Base-by-base conservation (phyloP, 169 alveolate species). In the Eimeria falciformis region DNA sequence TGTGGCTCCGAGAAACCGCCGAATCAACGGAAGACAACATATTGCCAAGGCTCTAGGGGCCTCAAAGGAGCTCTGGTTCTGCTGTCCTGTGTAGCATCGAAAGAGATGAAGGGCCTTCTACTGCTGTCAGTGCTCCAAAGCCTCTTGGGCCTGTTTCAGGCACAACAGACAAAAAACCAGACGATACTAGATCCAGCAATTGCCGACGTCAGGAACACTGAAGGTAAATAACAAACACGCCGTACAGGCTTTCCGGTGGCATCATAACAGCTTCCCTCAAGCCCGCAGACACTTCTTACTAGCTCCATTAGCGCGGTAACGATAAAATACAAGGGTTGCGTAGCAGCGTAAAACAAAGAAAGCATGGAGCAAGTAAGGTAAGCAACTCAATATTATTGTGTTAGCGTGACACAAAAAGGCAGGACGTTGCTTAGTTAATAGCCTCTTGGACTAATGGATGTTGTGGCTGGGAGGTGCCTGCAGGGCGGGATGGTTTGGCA, bases 61-160 rank as follows among this genome's bases (percentile, higher is more conserved):
- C 68, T 5, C 25, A 23, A 46, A 27, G 18, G 7, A 46, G 68
- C 21, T 0, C 14, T 7, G 12, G 25, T 23, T 45, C 25, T 25
- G 45, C 43, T 45, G 56, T 75, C 85, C 43, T 75, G 85, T 45
- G 14, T n/a, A 43, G 27, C 43, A 45, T 12, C 25, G 33, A 45
- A 40, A 46, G 85, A 75, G 40, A 75, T 75, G 85, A 75, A 45
- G 85, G 85, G 47, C 85, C 46, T 55, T 58, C 66, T 75, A 45
- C 66, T 75, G 71, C 9, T 79, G 71, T 68, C 88, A 7, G 53
- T 47, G 88, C 29, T 55, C 88, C 47, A 47, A 53, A 71, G 73
- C 68, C 53, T 79, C 45, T 79, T 79, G 55, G 50, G 73, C 37
- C 47, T 29, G 88, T 29, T 79, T 53, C 55, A 43, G 50, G 86